These are phyloP conservation scores for Coprinopsis marcescibilis DNA, from an alignment of 768 basidiomycete genomes.

Conservation along the genomic window DNA sequence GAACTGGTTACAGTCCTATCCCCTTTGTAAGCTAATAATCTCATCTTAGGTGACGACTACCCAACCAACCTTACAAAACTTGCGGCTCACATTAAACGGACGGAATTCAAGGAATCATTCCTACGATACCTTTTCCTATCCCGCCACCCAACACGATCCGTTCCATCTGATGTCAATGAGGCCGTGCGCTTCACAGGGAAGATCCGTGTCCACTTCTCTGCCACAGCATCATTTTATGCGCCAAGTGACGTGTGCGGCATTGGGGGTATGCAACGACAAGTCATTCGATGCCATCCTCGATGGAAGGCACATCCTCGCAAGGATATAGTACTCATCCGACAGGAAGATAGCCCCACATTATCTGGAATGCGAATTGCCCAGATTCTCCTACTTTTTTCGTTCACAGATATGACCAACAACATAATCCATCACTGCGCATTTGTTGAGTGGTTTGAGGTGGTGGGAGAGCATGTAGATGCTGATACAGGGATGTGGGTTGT, in stretches of 20 bases:
- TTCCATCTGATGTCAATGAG: conserved; percentile 1
- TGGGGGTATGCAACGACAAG: conserved; percentile 23
- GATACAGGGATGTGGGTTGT: conserved; percentile 30
- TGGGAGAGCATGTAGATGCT: conserved; percentile 13
- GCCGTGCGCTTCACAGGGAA: conserved; percentile 13
- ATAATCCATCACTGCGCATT: conserved; percentile 19
- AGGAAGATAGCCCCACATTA: conserved; percentile 20
- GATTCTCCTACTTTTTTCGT: conserved; percentile 26
- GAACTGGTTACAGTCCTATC: conserved; percentile 2
- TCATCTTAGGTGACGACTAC: conserved; percentile 14
- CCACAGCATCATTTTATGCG: conserved; percentile 20
- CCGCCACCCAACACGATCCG: conserved; percentile 6
- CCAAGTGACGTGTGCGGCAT: conserved; percentile 25
- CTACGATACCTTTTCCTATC: conserved; percentile 13
- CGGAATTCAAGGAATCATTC: conserved; percentile 12
- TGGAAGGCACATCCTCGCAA: conserved; percentile 17
- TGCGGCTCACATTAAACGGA: conserved; percentile 14
- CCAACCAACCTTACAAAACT: conserved; percentile 10
- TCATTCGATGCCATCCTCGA: conserved; percentile 20
- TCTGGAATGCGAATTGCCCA: conserved; percentile 21
- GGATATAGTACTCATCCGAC: conserved; percentile 26
- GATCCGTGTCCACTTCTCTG: conserved; percentile 22
- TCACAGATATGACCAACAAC: conserved; percentile 10
- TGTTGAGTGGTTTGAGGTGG: conserved; percentile 21
- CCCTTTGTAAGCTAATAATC: not conserved